Evolutionary conservation across 1,139 yeast genomes (phyloP).

Genomic region (Sugiyamaella novakii): DNA sequence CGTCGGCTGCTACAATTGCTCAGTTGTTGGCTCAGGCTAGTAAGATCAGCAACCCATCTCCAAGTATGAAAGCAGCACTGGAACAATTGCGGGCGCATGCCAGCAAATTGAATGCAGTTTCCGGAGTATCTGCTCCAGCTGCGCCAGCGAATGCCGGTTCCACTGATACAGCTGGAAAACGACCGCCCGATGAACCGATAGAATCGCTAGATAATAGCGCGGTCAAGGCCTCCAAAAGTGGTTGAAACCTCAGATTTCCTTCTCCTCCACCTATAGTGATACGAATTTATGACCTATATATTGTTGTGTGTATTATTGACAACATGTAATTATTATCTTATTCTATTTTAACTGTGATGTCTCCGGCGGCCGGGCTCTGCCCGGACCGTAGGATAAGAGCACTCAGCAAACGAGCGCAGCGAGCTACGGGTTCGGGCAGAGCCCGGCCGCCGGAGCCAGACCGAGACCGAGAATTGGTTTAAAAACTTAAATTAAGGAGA

Average conservation of each 20-base stretch:
- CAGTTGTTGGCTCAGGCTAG: constrained; percentile 43
- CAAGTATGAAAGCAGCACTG: constrained; percentile 41
- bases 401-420: too few species aligned
- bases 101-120: constrained; percentile 30
- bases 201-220: constrained; percentile 24
- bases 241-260: not conserved
- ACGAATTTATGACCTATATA: constrained; percentile 21
- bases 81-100: constrained; percentile 44
- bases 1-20: constrained; percentile 37
- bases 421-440: not conserved
- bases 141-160: not conserved
- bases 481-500: too few species aligned
- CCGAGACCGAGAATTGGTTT: too few species aligned
- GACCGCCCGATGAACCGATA: constrained; percentile 26
- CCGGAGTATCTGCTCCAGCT: constrained; percentile 13
- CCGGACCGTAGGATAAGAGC: too few species aligned
- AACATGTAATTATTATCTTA: constrained; percentile 15
- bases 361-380: constrained; percentile 10
- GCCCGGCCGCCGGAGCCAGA: too few species aligned
- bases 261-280: constrained; percentile 17
- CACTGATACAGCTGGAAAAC: constrained; percentile 20
- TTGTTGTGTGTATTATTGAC: constrained; percentile 15
- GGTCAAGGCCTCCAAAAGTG: constrained; percentile 26
- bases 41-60: constrained; percentile 42
- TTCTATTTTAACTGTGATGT: not conserved